Evolutionary conservation across 352 stramenopile genomes (phyloP), one percentile per base, ranked within the genome.

Genomic region (Globisporangium acanthophoron): DNA sequence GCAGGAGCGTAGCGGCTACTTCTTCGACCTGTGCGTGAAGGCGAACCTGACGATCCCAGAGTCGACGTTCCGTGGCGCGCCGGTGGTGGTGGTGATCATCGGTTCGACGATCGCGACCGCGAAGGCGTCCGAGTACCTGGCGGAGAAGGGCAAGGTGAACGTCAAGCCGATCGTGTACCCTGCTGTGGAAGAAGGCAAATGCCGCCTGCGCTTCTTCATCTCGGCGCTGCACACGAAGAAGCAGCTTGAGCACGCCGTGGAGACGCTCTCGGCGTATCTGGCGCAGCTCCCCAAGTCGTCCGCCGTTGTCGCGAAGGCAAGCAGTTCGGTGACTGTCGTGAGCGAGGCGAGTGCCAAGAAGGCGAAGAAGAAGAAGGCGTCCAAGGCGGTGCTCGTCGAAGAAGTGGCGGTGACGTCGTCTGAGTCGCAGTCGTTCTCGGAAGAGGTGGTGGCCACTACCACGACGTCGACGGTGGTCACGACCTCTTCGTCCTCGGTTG

Each of bases 141-240:
- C 70, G 15, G 44, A 68, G 18, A 69, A 87, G 31, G 70, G 59
- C 41, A 64, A 83, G 41, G 62, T 92, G 20, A 92, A 92, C 55
- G 83, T 92, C 39, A 95, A 91, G 61, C 81, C 85, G 8, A 92
- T 92, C 53, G 84, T 95, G 61, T 86, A 95, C 54, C 85, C 85
- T 44, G 85, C 85, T 0, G 85, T 95, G 31, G 85, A 91, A 50
- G 82, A 90, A 61, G 85, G 85, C 51, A 90, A 93, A 59, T 90
- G 81, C 47, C 78, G 85, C 44, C 62, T 95, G 43, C 83, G 85
- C 20, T 95, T 95, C 59, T 95, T 95, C 64, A 90, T 95, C 53
- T 92, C 80, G 49, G 76, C 79, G 18, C 61, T 89, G 37, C 82
- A 93, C 65, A 85, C 74, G 21, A 77, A 79, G 50, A 71, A 76